phyloP scores from a whole-genome alignment of 352 stramenopile genomes.

The Globisporangium spinosum region DNA sequence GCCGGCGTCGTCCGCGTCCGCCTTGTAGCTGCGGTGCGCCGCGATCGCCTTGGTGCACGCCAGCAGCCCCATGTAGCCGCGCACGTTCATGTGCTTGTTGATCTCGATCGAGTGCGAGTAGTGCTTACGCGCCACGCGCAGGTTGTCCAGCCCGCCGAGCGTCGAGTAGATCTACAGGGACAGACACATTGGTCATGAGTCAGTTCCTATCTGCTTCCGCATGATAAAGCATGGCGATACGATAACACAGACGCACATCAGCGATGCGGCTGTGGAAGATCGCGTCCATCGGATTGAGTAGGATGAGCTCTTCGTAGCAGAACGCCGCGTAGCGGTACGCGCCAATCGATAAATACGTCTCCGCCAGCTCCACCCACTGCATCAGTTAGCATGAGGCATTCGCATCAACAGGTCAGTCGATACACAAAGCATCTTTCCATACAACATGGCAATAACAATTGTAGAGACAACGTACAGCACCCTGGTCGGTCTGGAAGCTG shows the following conservation, averaged over 20 bases:
- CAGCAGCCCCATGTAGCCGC: constrained; percentile 46
- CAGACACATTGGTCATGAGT: not conserved
- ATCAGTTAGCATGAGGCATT: constrained; percentile 11
- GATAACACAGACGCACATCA: constrained; percentile 32
- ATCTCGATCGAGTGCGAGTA: constrained; percentile 65
- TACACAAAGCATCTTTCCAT: not conserved
- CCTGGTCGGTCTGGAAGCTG: constrained; percentile 54
- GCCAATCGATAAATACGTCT: constrained; percentile 50
- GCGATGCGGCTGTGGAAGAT: constrained; percentile 60
- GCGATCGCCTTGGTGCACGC: constrained; percentile 56
- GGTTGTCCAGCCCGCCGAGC: constrained; percentile 54
- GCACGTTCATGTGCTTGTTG: constrained; percentile 60
- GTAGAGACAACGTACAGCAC: constrained; percentile 29
- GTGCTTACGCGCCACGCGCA: constrained; percentile 62
- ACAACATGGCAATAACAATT: not conserved
- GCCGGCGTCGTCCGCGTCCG: constrained; percentile 44
- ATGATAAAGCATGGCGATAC: not conserved
- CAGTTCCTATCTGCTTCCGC: not conserved
- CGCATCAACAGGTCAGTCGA: constrained; percentile 2
- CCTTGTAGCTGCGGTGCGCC: constrained; percentile 35
- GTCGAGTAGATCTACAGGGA: constrained; percentile 50
- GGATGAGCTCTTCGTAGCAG: constrained; percentile 71
- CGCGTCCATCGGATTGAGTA: constrained; percentile 65
- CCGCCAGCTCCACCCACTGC: constrained; percentile 61
- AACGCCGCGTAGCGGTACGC: constrained; percentile 60